Evolutionary conservation across 495 filamentous ascomycete genomes (phyloP).

Genomic region (Penicillium goetzii): DNA sequence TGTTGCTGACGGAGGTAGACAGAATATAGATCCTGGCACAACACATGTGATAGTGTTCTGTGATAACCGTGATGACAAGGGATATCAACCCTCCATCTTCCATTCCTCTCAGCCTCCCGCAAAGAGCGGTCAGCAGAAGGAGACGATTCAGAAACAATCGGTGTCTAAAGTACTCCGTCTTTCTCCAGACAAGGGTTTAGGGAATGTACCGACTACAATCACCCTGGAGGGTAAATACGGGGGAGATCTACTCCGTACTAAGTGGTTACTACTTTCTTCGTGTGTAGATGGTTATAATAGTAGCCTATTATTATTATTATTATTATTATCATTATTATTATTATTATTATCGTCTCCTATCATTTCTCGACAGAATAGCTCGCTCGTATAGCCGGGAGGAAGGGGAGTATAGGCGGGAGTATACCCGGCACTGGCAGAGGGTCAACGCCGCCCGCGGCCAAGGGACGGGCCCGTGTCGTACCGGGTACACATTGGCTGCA

Average conservation of each 20-base stretch:
- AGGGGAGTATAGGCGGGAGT: not conserved
- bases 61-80: not conserved
- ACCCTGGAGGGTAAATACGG: not conserved
- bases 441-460: not conserved
- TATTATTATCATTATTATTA: too few relatives aligned
- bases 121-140: slow-evolving; percentile 1
- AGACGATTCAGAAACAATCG: not conserved
- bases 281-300: not conserved
- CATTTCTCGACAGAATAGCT: too few relatives aligned
- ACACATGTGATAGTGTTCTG: not conserved
- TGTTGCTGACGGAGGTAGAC: too few relatives aligned
- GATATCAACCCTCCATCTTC: not conserved
- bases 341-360: too few relatives aligned
- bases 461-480: not conserved
- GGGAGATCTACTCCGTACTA: too few relatives aligned
- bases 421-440: not conserved
- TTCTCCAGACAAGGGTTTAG: not conserved
- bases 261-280: too few relatives aligned
- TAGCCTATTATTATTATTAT: too few relatives aligned
- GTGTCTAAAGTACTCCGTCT: slow-evolving; percentile 1
- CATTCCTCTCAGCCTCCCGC: not conserved
- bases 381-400: not conserved
- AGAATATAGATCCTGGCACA: too few relatives aligned
- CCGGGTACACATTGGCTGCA: not conserved
- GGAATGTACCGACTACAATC: too few relatives aligned